Base-by-base conservation (phyloP, 164 flowering plant species). In the Vitis riparia region DNA sequence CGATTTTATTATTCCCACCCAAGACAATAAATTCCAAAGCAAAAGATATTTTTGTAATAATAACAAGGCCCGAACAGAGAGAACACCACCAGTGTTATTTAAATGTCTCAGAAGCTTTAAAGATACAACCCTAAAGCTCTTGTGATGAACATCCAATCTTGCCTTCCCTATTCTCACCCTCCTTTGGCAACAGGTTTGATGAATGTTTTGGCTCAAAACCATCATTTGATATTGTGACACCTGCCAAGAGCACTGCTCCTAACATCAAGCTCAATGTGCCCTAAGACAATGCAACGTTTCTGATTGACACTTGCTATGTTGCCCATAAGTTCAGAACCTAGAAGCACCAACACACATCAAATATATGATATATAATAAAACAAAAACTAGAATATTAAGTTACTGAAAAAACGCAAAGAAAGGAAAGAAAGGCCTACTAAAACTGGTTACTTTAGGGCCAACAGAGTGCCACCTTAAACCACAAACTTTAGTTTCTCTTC, bases 271-370 rank as follows among this genome's bases (percentile, higher is more conserved):
- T 87, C 89, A 19, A 89, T 87, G 65, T 89, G 91, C 81, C 91
- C 83, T 6, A 91, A 91, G 11, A 84, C 84, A 13, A 87, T 89
- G 15, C 93, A 65, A 16, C 66, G 85, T 86, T 89, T 89, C 83
- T 87, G 87, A 82, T 87, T 85, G 55, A 87, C 93, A 66, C 89
- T 82, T 1, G 91, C 93, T 1, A 88, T 90, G 56, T 87, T 88
- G 10, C 91, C 91, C 32, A 91, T 89, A 6, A 87, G 78, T 63
- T 89, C 93, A 85, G 77, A 30, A 89, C 90, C 92, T 88, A 49
- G 16, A 66, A 19, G 65, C 23, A 27, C 57, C n/a, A 55, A 64
- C 50, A 64, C 63, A 27, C 44, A 23, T 23, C 27, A 63, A 1
- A 12, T 3, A 63, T 48, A 16, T 32, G 30, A 47, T 44, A n/a